phyloP scores from a whole-genome alignment of 228 moss, liverwort and hornwort species.

The Sphagnum magellanicum region DNA sequence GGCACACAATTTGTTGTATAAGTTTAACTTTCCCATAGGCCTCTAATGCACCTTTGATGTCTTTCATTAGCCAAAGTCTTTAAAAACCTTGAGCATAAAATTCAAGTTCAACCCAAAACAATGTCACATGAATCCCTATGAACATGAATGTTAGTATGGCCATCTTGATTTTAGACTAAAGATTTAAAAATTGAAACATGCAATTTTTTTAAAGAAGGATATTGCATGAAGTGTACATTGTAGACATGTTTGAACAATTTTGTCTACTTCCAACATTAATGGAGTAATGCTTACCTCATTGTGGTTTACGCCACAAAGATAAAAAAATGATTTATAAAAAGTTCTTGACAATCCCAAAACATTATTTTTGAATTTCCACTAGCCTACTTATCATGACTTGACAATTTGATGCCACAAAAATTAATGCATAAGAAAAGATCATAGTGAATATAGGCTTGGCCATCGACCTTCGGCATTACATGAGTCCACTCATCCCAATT shows the following conservation, averaged over 20 bases:
- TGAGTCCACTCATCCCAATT: too few species aligned
- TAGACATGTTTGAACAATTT: constrained; percentile 42
- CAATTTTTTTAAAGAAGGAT: constrained; percentile 22
- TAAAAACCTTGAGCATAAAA: too few species aligned
- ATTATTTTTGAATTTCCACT: neutral
- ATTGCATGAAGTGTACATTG: constrained; percentile 37
- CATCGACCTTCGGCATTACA: too few species aligned
- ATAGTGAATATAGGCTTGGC: too few species aligned
- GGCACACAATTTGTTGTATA: constrained; percentile 50
- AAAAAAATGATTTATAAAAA: constrained; percentile 33
- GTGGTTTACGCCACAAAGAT: constrained; percentile 43
- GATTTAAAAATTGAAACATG: neutral
- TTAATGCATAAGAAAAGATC: neutral
- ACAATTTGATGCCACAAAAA: neutral
- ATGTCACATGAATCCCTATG: too few species aligned
- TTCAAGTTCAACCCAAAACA: too few species aligned
- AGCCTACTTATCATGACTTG: neutral
- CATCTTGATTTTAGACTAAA: neutral
- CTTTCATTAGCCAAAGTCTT: constrained; percentile 32
- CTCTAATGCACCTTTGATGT: constrained; percentile 40
- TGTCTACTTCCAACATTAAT: constrained; percentile 29
- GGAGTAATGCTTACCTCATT: constrained; percentile 26
- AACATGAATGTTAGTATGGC: too few species aligned
- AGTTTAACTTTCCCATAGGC: constrained; percentile 46
- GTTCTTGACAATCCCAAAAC: constrained; percentile 20